These are phyloP conservation scores for Teunomyces funiuensis DNA, from an alignment of 805 yeast genomes.

Conservation along the genomic window DNA sequence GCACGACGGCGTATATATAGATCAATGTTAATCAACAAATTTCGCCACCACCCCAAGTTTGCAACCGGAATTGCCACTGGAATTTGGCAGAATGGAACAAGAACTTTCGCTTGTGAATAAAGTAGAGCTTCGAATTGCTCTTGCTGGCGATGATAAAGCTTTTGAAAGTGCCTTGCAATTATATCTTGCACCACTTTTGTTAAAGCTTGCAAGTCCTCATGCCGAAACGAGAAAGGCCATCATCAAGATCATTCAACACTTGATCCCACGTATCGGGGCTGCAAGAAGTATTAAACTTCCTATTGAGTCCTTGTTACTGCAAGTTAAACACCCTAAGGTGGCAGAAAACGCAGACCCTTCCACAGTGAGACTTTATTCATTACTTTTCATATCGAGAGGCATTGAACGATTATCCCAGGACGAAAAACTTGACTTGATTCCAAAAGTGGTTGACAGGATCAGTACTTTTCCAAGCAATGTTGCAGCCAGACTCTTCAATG, in stretches of 20 bases:
- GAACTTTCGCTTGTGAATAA: conserved; percentile 67
- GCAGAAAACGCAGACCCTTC: conserved; percentile 43
- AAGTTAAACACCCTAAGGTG: conserved; percentile 59
- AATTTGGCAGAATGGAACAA: conserved; percentile 26
- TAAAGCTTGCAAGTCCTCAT: conserved; percentile 75
- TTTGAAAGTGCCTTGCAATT: conserved; percentile 58
- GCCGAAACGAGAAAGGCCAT: conserved; percentile 66
- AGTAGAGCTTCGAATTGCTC: conserved; percentile 79
- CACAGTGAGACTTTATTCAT: conserved; percentile 58
- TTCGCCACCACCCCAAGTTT: conserved; percentile 11
- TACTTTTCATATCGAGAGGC: conserved; percentile 68
- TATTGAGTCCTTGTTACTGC: conserved; percentile 56
- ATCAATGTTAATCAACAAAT: neutral
- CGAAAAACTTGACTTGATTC: conserved; percentile 44
- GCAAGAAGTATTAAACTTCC: conserved; percentile 62
- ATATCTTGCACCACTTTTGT: conserved; percentile 73
- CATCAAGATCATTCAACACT: conserved; percentile 61
- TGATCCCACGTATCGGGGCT: conserved; percentile 65
- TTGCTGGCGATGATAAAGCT: conserved; percentile 67
- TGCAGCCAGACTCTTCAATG: conserved; percentile 60
- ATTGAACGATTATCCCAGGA: conserved; percentile 49
- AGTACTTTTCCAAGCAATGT: conserved; percentile 32
- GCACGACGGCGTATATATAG: neutral
- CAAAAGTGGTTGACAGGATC: conserved; percentile 49
- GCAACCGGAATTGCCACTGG: neutral